Base-by-base conservation (phyloP, 352 stramenopile species). In the Globisporangium abappressorium region DNA sequence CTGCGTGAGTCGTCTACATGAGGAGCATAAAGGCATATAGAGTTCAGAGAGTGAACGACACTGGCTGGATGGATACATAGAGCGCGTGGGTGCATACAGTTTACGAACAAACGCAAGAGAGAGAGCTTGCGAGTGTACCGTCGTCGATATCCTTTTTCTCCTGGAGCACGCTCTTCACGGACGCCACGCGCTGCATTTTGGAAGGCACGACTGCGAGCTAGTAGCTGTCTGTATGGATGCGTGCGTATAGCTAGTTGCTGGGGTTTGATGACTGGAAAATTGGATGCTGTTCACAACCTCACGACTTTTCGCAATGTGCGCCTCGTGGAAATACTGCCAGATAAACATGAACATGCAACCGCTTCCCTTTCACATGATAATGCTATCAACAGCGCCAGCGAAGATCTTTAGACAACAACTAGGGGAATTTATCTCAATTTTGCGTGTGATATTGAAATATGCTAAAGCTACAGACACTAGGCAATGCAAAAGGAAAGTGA, bases 131-230 rank as follows among this genome's bases (percentile, higher is more conserved):
- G 5, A 12, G 18, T 14, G 18, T 14, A 65, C 49, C 38, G 53
- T 46, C 62, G 12, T 73, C 68, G 36, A 26, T 68, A 12, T 74
- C 65, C 15, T 70, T 61, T 64, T 76, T 75, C 54, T 66, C 66
- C n/a, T 56, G 53, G 36, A 78, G 51, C 36, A 78, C 63, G 49
- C 70, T 68, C 62, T 80, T 80, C 56, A 75, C 64, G 15, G 62
- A 72, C 36, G 36, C 72, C 9, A 75, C 47, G 43, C 72, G 72
- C 51, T 81, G 72, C 77, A 84, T 84, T 2, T 56, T 33, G n/a
- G 15, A 1, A 36, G 15, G 28, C 22, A 3, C 3, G 1, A 5
- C 28, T 34, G 12, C 8, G 54, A 22, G 11, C 15, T 7, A 46
- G 14, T 46, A 20, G 14, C 14, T 46, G 12, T 46, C 38, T 46